Evolutionary conservation across 208 protist genomes (phyloP).

Genomic region (Trypanosoma cruzi): DNA sequence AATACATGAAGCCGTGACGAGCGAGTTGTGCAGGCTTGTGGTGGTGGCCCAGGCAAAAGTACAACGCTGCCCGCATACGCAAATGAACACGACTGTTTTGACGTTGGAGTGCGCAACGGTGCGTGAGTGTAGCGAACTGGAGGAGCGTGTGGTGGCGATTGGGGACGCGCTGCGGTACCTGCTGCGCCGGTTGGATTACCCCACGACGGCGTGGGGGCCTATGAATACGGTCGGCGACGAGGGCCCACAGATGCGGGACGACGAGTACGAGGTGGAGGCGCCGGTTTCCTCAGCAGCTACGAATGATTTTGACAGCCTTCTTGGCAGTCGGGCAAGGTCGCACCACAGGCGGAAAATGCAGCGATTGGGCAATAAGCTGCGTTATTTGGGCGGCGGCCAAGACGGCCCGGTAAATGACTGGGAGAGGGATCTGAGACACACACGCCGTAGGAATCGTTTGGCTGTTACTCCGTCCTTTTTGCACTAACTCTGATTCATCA

Average conservation of each 20-base stretch:
- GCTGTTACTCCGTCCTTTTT: background rate
- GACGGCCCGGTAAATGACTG: slow-evolving; percentile 28
- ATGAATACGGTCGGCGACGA: background rate
- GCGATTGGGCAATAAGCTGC: slow-evolving; percentile 8
- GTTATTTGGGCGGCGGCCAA: slow-evolving; percentile 10
- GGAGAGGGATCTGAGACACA: slow-evolving; percentile 21
- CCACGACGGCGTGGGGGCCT: slow-evolving; percentile 3
- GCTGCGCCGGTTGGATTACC: slow-evolving; percentile 35
- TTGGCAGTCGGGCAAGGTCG: background rate
- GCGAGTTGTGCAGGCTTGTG: slow-evolving; percentile 43
- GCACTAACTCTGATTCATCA: background rate
- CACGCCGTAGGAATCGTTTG: background rate
- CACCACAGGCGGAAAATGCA: slow-evolving; percentile 14
- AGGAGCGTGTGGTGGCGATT: slow-evolving; percentile 48
- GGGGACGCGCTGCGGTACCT: slow-evolving; percentile 64
- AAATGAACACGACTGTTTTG: slow-evolving; percentile 9
- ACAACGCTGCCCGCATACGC: background rate
- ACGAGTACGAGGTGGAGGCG: slow-evolving; percentile 36
- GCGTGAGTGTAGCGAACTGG: slow-evolving; percentile 20
- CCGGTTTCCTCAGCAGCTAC: background rate
- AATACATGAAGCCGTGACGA: slow-evolving; percentile 43
- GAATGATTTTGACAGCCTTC: slow-evolving; percentile 22
- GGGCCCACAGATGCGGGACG: slow-evolving; percentile 4
- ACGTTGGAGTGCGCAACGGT: slow-evolving; percentile 2
- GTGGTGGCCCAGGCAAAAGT: slow-evolving; percentile 30